Evolutionary conservation across 768 basidiomycete genomes (phyloP), one percentile per base, ranked within the genome.

Genomic region (Collybiopsis luxurians): DNA sequence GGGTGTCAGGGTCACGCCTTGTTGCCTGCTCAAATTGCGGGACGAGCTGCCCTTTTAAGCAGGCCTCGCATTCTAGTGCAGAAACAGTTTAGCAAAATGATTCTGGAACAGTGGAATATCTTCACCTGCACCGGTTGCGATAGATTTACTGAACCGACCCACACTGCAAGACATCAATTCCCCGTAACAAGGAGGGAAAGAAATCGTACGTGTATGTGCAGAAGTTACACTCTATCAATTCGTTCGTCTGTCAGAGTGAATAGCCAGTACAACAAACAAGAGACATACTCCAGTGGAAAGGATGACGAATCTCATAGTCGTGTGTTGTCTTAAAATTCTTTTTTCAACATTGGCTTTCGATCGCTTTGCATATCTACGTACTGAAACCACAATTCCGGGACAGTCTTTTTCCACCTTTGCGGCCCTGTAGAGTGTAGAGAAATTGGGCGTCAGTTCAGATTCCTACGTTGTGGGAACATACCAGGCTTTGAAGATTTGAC

Each of bases 111-210:
- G 24, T 39, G 11, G 3, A 38, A 34, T 5, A 13, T 28, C 24
- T 44, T 23, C 19, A 36, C 38, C 9, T 31, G 27, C 24, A 42
- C 84, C 79, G 13, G 85, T 78, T 13, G 77, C 74, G 61, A 90
- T 90, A 19, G 88, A 90, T 58, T 86, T 90, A 65, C 81, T 86
- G 63, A 84, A 83, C 30, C 89, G 81, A 15, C 89, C 89, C 63
- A 90, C 90, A 51, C 89, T 90, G 19, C 27, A 36, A 38, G 10
- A 42, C 26, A 38, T 24, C 47, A 60, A 56, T 23, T 58, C 24
- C 31, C 54, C 39, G 12, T 10, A 6, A 17, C 4, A 42, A 42
- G 40, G 40, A 36, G 15, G 3, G 19, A 39, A 28, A 34, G 26
- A 28, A 36, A 15, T 56, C 81, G 60, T 63, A 89, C 87, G 82